phyloP scores from a whole-genome alignment of 179 eudicot genomes.

The Carnegiea gigantea region DNA sequence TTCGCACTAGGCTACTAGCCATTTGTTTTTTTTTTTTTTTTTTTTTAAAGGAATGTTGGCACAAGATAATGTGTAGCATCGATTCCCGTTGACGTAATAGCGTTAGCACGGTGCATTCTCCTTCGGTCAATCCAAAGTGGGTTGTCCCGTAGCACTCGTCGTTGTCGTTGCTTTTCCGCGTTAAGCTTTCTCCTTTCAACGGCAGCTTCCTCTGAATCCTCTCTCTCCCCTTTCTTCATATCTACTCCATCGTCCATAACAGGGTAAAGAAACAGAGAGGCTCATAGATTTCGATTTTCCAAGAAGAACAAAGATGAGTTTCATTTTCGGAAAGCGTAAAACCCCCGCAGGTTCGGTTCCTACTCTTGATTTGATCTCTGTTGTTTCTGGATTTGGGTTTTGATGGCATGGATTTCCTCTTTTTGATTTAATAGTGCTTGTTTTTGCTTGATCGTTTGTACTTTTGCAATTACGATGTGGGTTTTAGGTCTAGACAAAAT shows the following conservation, averaged over 20 bases:
- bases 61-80: neutral
- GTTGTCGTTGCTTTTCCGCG: slow-evolving; percentile 13
- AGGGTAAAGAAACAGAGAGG: neutral
- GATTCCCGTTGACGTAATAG: neutral
- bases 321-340: slow-evolving; percentile 38
- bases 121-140: neutral
- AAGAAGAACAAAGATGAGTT: slow-evolving; percentile 29
- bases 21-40: too few relatives aligned
- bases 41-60: too few relatives aligned
- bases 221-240: neutral
- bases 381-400: neutral
- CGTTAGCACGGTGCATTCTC: neutral
- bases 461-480: neutral
- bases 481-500: neutral
- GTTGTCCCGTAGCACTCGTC: neutral
- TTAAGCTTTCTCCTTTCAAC: slow-evolving; percentile 13
- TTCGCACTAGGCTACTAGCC: too few relatives aligned
- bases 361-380: neutral
- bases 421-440: too few relatives aligned
- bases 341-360: slow-evolving; percentile 32
- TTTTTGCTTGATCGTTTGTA: neutral
- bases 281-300: neutral
- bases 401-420: neutral
- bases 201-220: slow-evolving; percentile 6
- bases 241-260: neutral